Conservation (phyloP, 345 rosid species). For the Salix purpurea region DNA sequence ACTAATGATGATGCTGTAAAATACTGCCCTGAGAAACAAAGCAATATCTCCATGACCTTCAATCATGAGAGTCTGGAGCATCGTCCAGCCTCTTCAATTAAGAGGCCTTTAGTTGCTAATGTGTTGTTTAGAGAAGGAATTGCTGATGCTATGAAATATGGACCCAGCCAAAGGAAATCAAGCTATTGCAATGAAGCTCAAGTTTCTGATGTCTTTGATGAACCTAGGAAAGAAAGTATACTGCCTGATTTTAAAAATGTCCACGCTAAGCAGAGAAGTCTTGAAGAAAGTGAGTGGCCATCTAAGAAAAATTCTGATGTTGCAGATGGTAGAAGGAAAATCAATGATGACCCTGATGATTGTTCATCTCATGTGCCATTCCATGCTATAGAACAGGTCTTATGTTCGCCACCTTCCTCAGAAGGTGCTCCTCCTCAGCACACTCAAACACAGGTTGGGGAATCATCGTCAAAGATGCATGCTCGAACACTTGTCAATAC, state of each 20-base stretch:
- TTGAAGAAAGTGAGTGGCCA: slow-evolving; percentile 20
- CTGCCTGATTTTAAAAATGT: slow-evolving; percentile 21
- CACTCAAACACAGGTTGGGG: slow-evolving; percentile 18
- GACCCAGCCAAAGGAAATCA: slow-evolving; percentile 11
- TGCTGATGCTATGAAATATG: slow-evolving; percentile 19
- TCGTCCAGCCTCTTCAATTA: slow-evolving; percentile 17
- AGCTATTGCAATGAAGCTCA: slow-evolving; percentile 16
- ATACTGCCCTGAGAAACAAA: slow-evolving; percentile 20
- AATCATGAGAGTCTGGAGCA: slow-evolving; percentile 11
- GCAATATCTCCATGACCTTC: slow-evolving; percentile 14
- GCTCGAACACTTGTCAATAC: slow-evolving; percentile 41
- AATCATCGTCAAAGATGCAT: slow-evolving; percentile 27
- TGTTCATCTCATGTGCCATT: slow-evolving; percentile 38
- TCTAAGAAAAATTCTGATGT: slow-evolving; percentile 18
- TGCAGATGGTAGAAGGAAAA: slow-evolving; percentile 26
- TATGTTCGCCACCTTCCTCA: slow-evolving; percentile 37
- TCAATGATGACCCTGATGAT: slow-evolving; percentile 26
- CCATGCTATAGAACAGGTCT: slow-evolving; percentile 28
- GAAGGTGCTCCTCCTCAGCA: slow-evolving; percentile 26
- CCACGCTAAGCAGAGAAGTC: slow-evolving; percentile 22
- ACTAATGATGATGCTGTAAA: slow-evolving; percentile 21
- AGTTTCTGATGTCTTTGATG: slow-evolving; percentile 20
- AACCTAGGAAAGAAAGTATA: slow-evolving; percentile 14
- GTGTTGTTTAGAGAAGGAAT: slow-evolving; percentile 17
- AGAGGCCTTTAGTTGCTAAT: slow-evolving; percentile 15